phyloP scores from a whole-genome alignment of 176 grass and related monocot genomes.

The Zoysia pacifica region DNA sequence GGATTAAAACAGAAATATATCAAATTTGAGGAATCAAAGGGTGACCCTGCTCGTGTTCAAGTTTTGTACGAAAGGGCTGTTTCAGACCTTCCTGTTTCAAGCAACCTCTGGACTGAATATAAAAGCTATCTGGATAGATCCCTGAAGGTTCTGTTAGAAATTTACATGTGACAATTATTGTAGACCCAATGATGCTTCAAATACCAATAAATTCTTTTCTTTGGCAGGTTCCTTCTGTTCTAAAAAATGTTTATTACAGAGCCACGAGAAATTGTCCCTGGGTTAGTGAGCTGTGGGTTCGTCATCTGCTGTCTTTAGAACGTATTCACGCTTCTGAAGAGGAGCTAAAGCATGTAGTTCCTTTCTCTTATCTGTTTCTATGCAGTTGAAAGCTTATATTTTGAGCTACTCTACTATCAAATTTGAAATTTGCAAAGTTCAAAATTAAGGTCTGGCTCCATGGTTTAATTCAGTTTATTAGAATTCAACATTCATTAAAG shows the following conservation, averaged over 20 bases:
- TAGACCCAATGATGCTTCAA: background rate
- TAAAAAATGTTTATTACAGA: constrained; percentile 73
- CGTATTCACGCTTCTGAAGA: constrained; percentile 62
- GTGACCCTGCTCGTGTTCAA: constrained; percentile 82
- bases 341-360: constrained; percentile 58
- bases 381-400: background rate
- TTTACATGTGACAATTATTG: constrained; percentile 9
- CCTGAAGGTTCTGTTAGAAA: constrained; percentile 66
- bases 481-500: constrained; percentile 4
- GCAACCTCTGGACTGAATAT: constrained; percentile 76
- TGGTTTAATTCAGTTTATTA: constrained; percentile 23
- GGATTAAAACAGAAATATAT: constrained; percentile 70
- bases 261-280: constrained; percentile 91
- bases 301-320: constrained; percentile 75
- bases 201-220: constrained; percentile 26
- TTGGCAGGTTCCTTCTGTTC: constrained; percentile 65
- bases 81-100: constrained; percentile 75
- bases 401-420: constrained; percentile 1
- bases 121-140: constrained; percentile 72
- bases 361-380: constrained; percentile 11
- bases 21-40: constrained; percentile 81
- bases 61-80: constrained; percentile 84
- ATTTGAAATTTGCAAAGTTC: background rate
- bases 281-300: constrained; percentile 80
- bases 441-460: constrained; percentile 14